Evolutionary conservation across 2,329 filamentous ascomycete species (phyloP).

Genomic region (Microcyclosporella mali): DNA sequence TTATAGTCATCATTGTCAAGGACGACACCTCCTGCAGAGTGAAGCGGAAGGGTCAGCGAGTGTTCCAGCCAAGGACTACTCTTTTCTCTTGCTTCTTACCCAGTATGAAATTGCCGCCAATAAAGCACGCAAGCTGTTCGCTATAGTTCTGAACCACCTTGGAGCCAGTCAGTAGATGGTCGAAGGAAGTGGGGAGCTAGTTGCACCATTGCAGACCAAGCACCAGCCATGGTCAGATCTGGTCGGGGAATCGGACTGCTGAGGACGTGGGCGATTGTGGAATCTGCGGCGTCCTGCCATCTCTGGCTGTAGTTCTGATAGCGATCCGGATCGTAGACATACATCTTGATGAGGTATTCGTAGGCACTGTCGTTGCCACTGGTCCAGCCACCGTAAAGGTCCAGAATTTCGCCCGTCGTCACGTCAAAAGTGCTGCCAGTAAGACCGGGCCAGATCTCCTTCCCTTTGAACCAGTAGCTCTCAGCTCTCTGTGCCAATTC

Average conservation of each 20-base stretch:
- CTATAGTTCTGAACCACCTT: constrained; percentile 34
- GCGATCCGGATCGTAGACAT: constrained; percentile 26
- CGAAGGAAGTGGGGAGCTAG: constrained; percentile 46
- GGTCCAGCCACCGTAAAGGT: constrained; percentile 30
- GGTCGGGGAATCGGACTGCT: constrained; percentile 58
- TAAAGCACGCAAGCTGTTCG: constrained; percentile 56
- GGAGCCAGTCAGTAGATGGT: constrained; percentile 34
- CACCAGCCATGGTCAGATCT: constrained; percentile 52
- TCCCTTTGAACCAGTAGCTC: constrained; percentile 9
- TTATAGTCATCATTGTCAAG: constrained; percentile 61
- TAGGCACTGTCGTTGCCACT: constrained; percentile 28
- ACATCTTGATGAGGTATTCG: constrained; percentile 32
- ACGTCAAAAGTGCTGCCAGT: constrained; percentile 24
- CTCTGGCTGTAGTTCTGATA: constrained; percentile 54
- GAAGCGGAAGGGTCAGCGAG: too few relatives aligned
- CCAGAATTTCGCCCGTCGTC: constrained; percentile 22
- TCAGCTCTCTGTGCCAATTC: constrained; percentile 10
- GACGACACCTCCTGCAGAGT: constrained; percentile 67
- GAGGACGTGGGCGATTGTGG: constrained; percentile 65
- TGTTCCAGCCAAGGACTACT: too few relatives aligned
- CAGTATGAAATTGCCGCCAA: not conserved
- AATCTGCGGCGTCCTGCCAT: constrained; percentile 71
- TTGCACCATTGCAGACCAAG: not conserved
- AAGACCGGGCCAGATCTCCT: constrained; percentile 23
- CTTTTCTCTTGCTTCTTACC: too few relatives aligned